phyloP scores from a whole-genome alignment of 768 basidiomycete species.

The Rhizopogon vesiculosus region DNA sequence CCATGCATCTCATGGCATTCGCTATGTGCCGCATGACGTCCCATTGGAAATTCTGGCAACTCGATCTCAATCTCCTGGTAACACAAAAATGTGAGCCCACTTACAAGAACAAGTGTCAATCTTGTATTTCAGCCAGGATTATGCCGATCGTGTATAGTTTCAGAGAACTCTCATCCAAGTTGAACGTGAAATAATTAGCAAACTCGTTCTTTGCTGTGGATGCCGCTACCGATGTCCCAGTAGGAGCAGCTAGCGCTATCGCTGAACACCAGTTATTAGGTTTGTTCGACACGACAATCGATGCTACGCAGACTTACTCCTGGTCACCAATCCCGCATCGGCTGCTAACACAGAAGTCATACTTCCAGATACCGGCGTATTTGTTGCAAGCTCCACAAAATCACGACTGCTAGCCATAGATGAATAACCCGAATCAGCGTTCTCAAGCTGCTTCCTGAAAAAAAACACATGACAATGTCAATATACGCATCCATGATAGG shows the following conservation, averaged over 20 bases:
- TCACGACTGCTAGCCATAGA: background rate
- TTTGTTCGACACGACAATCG: background rate
- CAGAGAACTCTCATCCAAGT: background rate
- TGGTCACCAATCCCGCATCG: background rate
- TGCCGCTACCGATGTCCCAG: background rate
- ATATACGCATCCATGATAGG: background rate
- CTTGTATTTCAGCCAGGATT: background rate
- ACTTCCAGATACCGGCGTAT: background rate
- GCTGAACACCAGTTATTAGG: background rate
- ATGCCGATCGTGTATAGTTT: background rate
- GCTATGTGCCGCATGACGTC: background rate
- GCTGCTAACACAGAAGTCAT: background rate
- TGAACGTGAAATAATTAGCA: no score
- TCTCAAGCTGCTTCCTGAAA: background rate
- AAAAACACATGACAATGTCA: background rate
- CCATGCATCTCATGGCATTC: background rate
- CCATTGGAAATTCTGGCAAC: background rate
- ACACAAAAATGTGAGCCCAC: background rate
- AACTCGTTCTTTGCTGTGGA: background rate
- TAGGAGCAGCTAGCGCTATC: background rate
- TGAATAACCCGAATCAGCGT: background rate
- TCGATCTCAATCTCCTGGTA: background rate
- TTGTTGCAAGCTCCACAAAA: background rate
- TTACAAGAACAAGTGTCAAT: background rate
- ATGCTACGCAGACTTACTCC: background rate